A percentile compares a stretch with the other conserved stretches of the same genome.
phyloP scores from a whole-genome alignment of 768 basidiomycete genomes.

The Tylopilus rubrobrunneus region DNA sequence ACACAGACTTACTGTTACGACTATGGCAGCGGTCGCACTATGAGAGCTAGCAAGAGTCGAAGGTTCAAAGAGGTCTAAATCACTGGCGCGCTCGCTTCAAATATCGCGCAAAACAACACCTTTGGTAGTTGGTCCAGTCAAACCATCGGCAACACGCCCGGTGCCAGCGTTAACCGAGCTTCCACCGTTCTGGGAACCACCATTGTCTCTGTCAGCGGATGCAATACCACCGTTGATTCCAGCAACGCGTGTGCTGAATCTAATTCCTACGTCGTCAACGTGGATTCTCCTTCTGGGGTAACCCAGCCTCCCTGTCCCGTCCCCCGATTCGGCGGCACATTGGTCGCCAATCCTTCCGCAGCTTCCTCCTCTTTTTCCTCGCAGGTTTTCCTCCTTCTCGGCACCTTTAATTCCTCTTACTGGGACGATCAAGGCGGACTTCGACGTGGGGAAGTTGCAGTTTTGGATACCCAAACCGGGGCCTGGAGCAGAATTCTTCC shows the following conservation, averaged over 20 bases:
- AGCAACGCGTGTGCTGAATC: constrained; percentile 54
- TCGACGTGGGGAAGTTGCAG: constrained; percentile 67
- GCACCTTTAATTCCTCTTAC: constrained; percentile 55
- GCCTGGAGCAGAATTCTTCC: constrained; percentile 73
- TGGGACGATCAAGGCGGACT: constrained; percentile 68
- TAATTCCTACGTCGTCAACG: constrained; percentile 51
- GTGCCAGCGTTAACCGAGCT: constrained; percentile 42
- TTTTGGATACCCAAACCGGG: constrained; percentile 57
- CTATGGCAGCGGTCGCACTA: too few relatives aligned
- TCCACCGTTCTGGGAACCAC: constrained; percentile 53
- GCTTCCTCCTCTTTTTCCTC: constrained; percentile 50
- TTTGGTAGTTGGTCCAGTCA: constrained; percentile 59
- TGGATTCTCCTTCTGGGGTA: constrained; percentile 28
- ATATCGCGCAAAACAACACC: constrained; percentile 44
- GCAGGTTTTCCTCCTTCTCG: constrained; percentile 69
- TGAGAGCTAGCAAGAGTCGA: too few relatives aligned
- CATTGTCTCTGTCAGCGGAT: constrained; percentile 60
- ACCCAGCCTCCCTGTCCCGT: constrained; percentile 54
- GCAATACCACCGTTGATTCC: constrained; percentile 39
- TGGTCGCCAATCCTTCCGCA: constrained; percentile 51
- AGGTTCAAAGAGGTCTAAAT: too few relatives aligned
- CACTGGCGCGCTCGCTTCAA: constrained; percentile 67
- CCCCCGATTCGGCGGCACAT: constrained; percentile 56
- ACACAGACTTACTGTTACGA: too few relatives aligned
- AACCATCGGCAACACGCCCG: constrained; percentile 34